phyloP scores from a whole-genome alignment of 2,329 filamentous ascomycete genomes.

The Colletotrichum sp. region DNA sequence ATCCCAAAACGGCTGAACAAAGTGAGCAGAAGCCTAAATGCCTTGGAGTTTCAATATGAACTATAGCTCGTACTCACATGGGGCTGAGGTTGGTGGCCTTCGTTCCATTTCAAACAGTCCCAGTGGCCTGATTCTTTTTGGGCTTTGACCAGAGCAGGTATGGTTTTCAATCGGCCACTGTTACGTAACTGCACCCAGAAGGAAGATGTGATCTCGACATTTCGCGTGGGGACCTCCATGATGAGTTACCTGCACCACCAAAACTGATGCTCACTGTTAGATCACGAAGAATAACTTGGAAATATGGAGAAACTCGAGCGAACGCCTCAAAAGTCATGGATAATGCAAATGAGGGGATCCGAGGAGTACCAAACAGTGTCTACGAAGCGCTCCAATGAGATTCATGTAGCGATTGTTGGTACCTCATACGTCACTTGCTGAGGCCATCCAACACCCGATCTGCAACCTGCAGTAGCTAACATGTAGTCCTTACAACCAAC shows the following conservation, averaged over 20 bases:
- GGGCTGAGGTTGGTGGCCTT: neutral
- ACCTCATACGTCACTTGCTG: neutral
- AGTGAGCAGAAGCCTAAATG: neutral
- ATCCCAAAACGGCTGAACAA: neutral
- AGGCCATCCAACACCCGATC: neutral
- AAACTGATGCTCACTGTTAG: neutral
- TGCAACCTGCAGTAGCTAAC: neutral
- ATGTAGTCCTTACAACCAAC: neutral
- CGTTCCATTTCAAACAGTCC: slow-evolving; percentile 2
- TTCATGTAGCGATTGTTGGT: neutral
- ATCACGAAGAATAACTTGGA: neutral
- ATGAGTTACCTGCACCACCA: neutral
- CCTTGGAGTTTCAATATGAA: neutral
- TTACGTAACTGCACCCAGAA: neutral
- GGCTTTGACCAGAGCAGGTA: neutral
- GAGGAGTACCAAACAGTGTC: neutral
- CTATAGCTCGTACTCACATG: neutral
- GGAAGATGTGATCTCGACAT: neutral
- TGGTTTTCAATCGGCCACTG: neutral
- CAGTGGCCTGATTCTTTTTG: slow-evolving; percentile 1
- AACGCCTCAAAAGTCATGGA: neutral
- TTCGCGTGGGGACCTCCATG: neutral
- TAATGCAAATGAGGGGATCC: neutral
- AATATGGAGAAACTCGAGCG: neutral
- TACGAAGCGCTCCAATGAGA: neutral